phyloP scores from a whole-genome alignment of 2,329 filamentous ascomycete species.

The Fusarium sarcochroum region DNA sequence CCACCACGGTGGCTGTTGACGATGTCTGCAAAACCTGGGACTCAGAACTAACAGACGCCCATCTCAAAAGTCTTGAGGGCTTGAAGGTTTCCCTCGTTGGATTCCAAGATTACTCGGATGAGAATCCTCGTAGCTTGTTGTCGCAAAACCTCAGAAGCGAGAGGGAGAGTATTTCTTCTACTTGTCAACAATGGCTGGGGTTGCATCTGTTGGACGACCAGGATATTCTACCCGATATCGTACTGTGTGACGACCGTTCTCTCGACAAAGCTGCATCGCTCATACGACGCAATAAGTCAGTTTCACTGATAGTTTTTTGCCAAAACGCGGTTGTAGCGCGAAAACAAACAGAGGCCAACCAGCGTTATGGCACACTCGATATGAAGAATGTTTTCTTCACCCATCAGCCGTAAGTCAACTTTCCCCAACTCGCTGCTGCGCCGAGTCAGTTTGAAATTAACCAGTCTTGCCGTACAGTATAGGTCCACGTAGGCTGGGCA shows the following conservation, averaged over 20 bases:
- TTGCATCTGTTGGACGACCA: not conserved
- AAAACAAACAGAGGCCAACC: not conserved
- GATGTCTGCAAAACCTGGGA: not conserved
- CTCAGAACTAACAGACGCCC: not conserved
- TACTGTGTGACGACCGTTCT: not conserved
- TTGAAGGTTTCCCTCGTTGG: not conserved
- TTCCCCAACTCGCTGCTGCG: rapidly evolving
- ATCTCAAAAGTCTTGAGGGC: rapidly evolving
- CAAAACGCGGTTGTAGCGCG: not conserved
- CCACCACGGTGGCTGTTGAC: rapidly evolving
- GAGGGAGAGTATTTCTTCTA: not conserved
- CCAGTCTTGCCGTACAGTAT: not conserved
- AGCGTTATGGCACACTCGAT: not conserved
- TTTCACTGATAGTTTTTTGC: not conserved
- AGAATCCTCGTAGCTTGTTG: not conserved
- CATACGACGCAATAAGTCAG: not conserved
- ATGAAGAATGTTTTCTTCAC: not conserved
- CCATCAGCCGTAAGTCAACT: not conserved
- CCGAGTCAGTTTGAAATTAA: not conserved
- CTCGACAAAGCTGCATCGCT: not conserved
- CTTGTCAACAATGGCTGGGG: not conserved
- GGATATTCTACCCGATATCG: not conserved
- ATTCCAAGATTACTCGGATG: not conserved
- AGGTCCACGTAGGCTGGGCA: not conserved
- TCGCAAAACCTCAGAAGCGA: not conserved